Evolutionary conservation across 169 alveolate species (phyloP).

Genomic region (Plasmodium relictum): DNA sequence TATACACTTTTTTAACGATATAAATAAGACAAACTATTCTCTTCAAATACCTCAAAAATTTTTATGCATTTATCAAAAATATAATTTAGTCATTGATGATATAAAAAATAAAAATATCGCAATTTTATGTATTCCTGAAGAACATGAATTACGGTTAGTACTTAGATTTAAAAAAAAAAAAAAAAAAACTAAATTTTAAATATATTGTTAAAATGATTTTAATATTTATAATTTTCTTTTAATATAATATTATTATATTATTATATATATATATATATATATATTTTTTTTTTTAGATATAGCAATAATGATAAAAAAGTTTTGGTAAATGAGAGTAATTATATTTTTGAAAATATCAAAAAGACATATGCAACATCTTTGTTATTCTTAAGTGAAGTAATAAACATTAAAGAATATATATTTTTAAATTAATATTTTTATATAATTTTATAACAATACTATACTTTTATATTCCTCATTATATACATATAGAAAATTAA

Average conservation of each 20-base stretch:
- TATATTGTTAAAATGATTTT: too few species aligned
- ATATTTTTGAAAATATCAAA: slow-evolving; percentile 69
- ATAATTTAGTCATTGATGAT: slow-evolving; percentile 68
- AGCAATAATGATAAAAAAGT: slow-evolving; percentile 21
- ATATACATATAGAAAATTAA: too few species aligned
- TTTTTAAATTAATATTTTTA: too few species aligned
- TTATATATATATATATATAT: neutral
- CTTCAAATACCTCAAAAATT: slow-evolving; percentile 43
- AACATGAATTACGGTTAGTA: slow-evolving; percentile 60
- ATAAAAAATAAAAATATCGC: slow-evolving; percentile 37
- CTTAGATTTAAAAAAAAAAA: too few species aligned
- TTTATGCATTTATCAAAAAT: slow-evolving; percentile 52
- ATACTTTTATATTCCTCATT: too few species aligned
- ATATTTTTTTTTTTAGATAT: slow-evolving; percentile 21
- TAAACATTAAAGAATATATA: neutral
- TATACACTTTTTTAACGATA: slow-evolving; percentile 70
- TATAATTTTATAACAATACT: neutral
- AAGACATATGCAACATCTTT: slow-evolving; percentile 74
- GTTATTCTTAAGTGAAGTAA: slow-evolving; percentile 77
- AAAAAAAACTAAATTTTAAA: too few species aligned
- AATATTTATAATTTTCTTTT: neutral
- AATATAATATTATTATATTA: neutral
- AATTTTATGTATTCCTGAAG: slow-evolving; percentile 68
- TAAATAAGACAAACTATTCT: slow-evolving; percentile 23
- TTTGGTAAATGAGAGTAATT: slow-evolving; percentile 65